Percentiles rank a stretch among this genome's conserved stretches.
phyloP scores from a whole-genome alignment of 2,329 filamentous ascomycete genomes.

The Exophiala viscosa region DNA sequence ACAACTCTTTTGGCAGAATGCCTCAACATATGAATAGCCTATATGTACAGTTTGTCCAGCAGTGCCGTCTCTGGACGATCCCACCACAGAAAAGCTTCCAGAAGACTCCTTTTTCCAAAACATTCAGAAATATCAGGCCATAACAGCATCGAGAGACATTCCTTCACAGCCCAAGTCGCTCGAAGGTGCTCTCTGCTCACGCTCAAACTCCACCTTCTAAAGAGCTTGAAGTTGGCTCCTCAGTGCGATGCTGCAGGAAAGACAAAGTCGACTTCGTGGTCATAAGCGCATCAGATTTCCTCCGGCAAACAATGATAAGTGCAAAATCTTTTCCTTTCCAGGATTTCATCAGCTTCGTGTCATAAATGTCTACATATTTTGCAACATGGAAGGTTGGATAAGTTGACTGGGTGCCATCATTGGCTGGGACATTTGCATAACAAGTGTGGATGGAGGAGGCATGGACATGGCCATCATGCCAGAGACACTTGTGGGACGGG shows the following conservation, averaged over 20 bases:
- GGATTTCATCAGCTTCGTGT: conserved; percentile 16
- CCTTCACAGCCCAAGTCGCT: too few species aligned
- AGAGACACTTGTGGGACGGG: conserved; percentile 18
- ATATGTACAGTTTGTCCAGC: conserved; percentile 27
- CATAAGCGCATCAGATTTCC: too few species aligned
- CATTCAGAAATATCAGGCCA: background rate
- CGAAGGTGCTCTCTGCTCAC: too few species aligned
- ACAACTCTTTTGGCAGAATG: too few species aligned
- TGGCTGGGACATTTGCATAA: conserved; percentile 28
- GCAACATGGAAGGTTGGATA: conserved; percentile 29
- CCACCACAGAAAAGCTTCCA: background rate
- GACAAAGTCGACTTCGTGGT: too few species aligned
- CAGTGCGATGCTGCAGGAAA: too few species aligned
- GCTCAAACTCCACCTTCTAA: too few species aligned
- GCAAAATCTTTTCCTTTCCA: conserved; percentile 1
- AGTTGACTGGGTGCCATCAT: conserved; percentile 29
- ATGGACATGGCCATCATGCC: conserved; percentile 24
- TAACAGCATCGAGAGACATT: too few species aligned
- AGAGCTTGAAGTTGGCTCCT: too few species aligned
- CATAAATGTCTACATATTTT: conserved; percentile 23
- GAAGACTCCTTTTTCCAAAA: background rate
- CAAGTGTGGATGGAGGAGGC: conserved; percentile 27
- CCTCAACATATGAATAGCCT: background rate
- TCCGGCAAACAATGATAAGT: conserved; percentile 3
- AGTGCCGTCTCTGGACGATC: conserved; percentile 10